A percentile compares a stretch with the other conserved stretches of the same genome.
Conservation (phyloP, 257 asterid genomes). For the Nicotiana paniculata region DNA sequence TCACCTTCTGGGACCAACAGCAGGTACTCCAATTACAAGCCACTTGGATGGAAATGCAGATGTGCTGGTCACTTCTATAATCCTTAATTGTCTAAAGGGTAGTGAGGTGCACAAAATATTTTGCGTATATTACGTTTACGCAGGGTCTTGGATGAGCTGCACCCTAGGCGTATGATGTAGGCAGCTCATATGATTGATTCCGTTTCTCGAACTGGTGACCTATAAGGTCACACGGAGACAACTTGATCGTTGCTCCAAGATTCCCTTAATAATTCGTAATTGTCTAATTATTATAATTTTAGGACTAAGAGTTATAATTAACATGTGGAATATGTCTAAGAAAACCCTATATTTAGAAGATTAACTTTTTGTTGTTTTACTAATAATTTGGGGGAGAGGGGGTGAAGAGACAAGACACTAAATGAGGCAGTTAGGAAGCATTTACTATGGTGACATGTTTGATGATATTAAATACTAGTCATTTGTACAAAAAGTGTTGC, state of each 20-base stretch:
- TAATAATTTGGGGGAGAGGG: not conserved
- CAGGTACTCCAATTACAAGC: constrained; percentile 98
- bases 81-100: constrained; percentile 27
- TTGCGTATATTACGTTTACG: too few species aligned
- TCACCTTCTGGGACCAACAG: constrained; percentile 33
- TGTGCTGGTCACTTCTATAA: constrained; percentile 78
- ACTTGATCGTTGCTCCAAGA: too few species aligned
- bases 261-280: not conserved
- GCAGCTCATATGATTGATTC: too few species aligned
- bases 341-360: not conserved
- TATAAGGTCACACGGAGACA: too few species aligned
- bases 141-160: accelerated
- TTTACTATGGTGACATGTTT: not conserved
- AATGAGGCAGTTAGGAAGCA: not conserved
- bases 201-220: accelerated
- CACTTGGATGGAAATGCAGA: constrained; percentile 98
- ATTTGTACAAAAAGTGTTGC: not conserved
- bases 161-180: too few species aligned
- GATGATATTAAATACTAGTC: not conserved
- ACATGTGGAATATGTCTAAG: not conserved
- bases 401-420: not conserved
- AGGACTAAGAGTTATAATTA: not conserved
- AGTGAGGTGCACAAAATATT: too few species aligned
- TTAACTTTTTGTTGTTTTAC: not conserved
- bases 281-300: not conserved